Base-by-base conservation (phyloP, 768 basidiomycete genomes). In the Termitomyces sp. region DNA sequence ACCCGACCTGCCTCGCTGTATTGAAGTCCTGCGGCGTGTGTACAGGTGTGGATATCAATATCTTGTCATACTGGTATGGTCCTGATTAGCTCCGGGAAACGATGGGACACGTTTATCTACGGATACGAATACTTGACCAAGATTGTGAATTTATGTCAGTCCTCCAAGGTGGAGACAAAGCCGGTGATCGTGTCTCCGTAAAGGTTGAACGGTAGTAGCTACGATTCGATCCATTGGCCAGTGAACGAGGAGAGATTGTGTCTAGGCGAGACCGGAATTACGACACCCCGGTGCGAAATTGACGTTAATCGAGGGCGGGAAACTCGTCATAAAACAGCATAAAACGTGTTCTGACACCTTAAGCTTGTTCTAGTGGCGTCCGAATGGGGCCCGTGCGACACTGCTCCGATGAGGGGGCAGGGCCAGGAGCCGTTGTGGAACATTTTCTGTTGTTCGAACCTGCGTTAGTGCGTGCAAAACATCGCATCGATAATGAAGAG, bases 141-240 rank as follows among this genome's bases (percentile, higher is more conserved):
- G 37, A 21, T n/a, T n/a, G n/a, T n/a, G 11, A 31, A n/a, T 17
- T 32, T 31, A 12, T 32, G 14, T 34, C 34, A 23, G 1, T 16
- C 21, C 32, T 34, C 21, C 6, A 47, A 16, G 25, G 37, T 27
- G 5, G 37, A 37, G 23, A 17, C 47, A 48, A 56, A 35, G 4
- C 56, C 53, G 59, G 56, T 40, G 42, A 12, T 45, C 14, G 17
- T 11, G 23, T 38, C 29, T 54, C 58, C 61, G 48, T 53, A 45
- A 21, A 35, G 41, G 40, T 46, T n/a, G 16, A 37, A 21, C 7
- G 23, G 10, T 23, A n/a, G 27, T 21, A 19, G 25, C 14, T 37
- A 38, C 25, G 29, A 25, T 40, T 47, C 58, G 48, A 40, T 56
- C 49, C 54, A 47, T 45, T 12, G 27, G 16, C 3, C 40, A 27